Base-by-base conservation (phyloP, 1,284 basidiomycete genomes). In the Tausonia pullulans region DNA sequence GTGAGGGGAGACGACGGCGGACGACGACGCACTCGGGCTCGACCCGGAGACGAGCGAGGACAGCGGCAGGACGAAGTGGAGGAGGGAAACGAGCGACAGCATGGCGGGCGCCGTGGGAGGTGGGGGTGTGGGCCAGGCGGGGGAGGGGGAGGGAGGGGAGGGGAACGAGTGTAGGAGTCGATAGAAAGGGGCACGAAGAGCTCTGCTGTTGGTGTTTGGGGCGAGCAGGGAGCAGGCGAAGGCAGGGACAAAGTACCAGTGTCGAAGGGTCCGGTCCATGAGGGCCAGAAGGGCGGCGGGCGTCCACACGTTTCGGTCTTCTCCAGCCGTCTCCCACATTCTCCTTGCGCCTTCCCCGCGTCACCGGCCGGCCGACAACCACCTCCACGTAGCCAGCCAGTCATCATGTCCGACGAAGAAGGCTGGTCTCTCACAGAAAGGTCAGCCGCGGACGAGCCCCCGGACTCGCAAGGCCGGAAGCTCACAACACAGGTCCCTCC, bases 381-480 rank as follows among this genome's bases (percentile, higher is more conserved):
- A 27, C 27, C 27, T 27, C 27, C 27, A 27, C 27, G 27, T n/a
- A 49, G n/a, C 48, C 48, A 49, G n/a, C 9, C 48, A 49, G 10
- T 10, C 10, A 49, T 49, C 9, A 49, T 9, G 48, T 10, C 9
- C 9, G 48, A 49, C 10, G 48, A 49, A 49, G n/a, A 49, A 49
- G 60, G 58, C 0, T 54, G 62, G 45, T 60, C 45, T 14, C 51
- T 58, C 27, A 58, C 50, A 39, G 61, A 61, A 60, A 57, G 50
- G 57, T 62, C 14, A 3, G 27, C n/a, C 27, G 27, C 27, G 27
- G 27, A 27, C 27, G 27, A 27, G 27, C 27, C 27, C 27, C 27
- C 27, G 27, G 27, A 27, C 27, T 27, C 27, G 27, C 27, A 27
- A 27, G 27, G 27, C 27, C 27, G 27, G 2, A 27, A 27, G 27